Evolutionary conservation across 1,284 basidiomycete species (phyloP).

Genomic region (Puccinia polysora): DNA sequence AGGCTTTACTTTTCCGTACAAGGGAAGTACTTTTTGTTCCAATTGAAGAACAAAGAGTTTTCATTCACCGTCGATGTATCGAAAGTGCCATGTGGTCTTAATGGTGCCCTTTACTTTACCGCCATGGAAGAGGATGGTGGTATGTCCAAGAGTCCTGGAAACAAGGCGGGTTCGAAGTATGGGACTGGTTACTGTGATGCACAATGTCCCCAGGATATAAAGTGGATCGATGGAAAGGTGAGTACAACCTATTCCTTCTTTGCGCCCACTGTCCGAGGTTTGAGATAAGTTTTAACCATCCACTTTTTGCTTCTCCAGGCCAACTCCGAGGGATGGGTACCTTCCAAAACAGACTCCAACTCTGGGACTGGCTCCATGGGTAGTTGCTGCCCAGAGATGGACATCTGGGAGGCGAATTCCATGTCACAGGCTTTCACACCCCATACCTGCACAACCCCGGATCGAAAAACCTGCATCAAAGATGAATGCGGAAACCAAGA

Average conservation of each 20-base stretch:
- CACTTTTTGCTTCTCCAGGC: conserved; percentile 49
- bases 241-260: conserved; percentile 43
- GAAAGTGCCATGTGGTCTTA: conserved; percentile 46
- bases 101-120: conserved; percentile 55
- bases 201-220: conserved; percentile 57
- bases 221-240: conserved; percentile 61
- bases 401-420: conserved; percentile 37
- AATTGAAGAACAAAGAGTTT: conserved; percentile 36
- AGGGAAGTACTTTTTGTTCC: conserved; percentile 32
- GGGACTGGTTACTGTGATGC: conserved; percentile 53
- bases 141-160: conserved; percentile 30
- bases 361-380: conserved; percentile 56
- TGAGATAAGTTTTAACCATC: not conserved
- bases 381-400: conserved; percentile 54
- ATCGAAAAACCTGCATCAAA: not conserved
- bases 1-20: conserved; percentile 12
- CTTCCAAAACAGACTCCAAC: conserved; percentile 48
- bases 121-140: conserved; percentile 50
- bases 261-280: not conserved
- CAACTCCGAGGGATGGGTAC: conserved; percentile 49
- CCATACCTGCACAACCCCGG: conserved; percentile 6
- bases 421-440: conserved; percentile 30
- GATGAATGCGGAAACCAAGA: conserved; percentile 4
- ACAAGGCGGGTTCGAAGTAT: conserved; percentile 20
- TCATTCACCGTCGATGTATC: conserved; percentile 34